A percentile compares a stretch with the other conserved stretches of the same genome.
These are phyloP conservation scores for Acanthamoeba castellanii DNA, from an alignment of 208 protist genomes.

Conservation along the genomic window DNA sequence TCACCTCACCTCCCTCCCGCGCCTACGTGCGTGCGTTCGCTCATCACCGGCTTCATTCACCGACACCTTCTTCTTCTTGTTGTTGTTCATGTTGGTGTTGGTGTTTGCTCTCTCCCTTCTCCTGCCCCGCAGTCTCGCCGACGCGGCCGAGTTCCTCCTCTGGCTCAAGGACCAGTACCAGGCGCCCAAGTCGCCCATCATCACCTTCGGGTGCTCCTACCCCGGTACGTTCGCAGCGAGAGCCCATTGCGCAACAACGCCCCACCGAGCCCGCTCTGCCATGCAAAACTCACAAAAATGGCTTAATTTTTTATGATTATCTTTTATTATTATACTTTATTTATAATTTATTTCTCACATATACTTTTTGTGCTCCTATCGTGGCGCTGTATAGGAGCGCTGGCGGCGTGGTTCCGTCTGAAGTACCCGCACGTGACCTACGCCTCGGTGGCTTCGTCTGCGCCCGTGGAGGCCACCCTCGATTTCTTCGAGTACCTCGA, in stretches of 20 bases:
- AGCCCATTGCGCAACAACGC: not conserved
- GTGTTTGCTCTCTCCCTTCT: not conserved
- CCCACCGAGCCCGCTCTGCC: too few relatives aligned
- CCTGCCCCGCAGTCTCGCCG: slow-evolving; percentile 8
- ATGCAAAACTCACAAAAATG: too few relatives aligned
- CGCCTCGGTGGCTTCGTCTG: slow-evolving; percentile 70
- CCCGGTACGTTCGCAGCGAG: slow-evolving; percentile 14
- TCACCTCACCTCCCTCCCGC: not conserved
- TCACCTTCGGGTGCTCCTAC: slow-evolving; percentile 75
- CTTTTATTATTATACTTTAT: too few relatives aligned
- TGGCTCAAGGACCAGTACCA: slow-evolving; percentile 72
- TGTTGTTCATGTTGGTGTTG: too few relatives aligned
- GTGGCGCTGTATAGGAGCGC: not conserved
- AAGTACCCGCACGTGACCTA: slow-evolving; percentile 73
- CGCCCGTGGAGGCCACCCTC: slow-evolving; percentile 66
- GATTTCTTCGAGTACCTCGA: slow-evolving; percentile 75
- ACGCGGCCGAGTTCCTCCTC: slow-evolving; percentile 72
- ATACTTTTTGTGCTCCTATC: not conserved
- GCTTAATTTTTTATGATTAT: too few relatives aligned
- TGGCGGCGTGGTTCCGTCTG: slow-evolving; percentile 74
- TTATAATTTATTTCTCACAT: too few relatives aligned
- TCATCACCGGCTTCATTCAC: too few relatives aligned
- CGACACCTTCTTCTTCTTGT: too few relatives aligned
- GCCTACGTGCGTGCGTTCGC: too few relatives aligned
- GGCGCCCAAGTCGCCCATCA: slow-evolving; percentile 55